A percentile compares a stretch with the other conserved stretches of the same genome.
These are phyloP conservation scores for Myochromella boudieri DNA, from an alignment of 768 basidiomycete genomes.

Conservation along the genomic window DNA sequence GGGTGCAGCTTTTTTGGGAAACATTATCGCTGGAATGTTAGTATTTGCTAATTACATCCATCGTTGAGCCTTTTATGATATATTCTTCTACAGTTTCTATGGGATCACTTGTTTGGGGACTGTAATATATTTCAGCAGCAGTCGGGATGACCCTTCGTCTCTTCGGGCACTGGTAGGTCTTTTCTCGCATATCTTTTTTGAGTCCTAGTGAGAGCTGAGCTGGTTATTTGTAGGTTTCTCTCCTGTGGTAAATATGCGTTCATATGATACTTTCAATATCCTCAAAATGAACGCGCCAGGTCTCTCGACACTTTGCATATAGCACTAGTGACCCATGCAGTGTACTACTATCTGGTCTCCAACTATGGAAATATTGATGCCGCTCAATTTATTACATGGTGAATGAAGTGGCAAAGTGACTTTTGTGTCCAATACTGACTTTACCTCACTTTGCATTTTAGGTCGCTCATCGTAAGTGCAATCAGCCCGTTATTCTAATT, in stretches of 20 bases:
- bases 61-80: neutral
- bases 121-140: neutral
- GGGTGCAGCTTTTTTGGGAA: slow-evolving; percentile 3
- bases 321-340: slow-evolving; percentile 10
- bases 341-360: slow-evolving; percentile 11
- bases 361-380: slow-evolving; percentile 3
- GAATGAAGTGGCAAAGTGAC: neutral
- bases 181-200: neutral
- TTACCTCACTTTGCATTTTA: neutral
- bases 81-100: neutral
- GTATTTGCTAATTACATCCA: neutral
- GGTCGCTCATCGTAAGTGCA: slow-evolving; percentile 2
- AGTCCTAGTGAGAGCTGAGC: neutral
- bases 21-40: neutral
- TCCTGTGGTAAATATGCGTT: slow-evolving; percentile 1
- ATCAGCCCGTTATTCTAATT: neutral
- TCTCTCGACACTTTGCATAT: slow-evolving; percentile 7
- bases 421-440: neutral
- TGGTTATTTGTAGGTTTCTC: neutral
- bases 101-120: slow-evolving; percentile 6
- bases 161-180: slow-evolving; percentile 1
- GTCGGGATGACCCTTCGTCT: neutral
- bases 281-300: slow-evolving; percentile 29
- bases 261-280: neutral
- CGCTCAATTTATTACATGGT: slow-evolving; percentile 6